phyloP scores from a whole-genome alignment of 306 rosid species.

The Sphenostylis stenocarpa region DNA sequence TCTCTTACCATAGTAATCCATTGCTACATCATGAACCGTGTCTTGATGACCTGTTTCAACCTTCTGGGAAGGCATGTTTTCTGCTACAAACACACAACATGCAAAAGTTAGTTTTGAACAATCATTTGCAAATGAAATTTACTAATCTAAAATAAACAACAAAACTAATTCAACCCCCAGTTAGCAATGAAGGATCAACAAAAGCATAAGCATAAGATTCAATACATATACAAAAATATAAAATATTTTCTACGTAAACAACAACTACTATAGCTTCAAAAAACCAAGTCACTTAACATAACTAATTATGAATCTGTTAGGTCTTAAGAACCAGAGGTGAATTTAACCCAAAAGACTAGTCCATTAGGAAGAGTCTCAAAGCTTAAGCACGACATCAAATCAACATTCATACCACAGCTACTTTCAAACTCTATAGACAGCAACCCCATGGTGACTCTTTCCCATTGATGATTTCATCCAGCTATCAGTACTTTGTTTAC shows the following conservation, averaged over 20 bases:
- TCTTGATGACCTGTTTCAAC: constrained; percentile 89
- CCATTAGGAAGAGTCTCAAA: too few relatives aligned
- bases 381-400: too few relatives aligned
- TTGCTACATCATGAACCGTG: constrained; percentile 69
- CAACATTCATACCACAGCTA: too few relatives aligned
- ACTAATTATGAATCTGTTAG: neutral
- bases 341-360: too few relatives aligned
- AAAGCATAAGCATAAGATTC: constrained; percentile 18
- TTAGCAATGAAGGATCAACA: neutral
- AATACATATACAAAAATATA: neutral
- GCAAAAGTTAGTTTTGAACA: constrained; percentile 12
- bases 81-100: constrained; percentile 22
- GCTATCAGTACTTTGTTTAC: too few relatives aligned
- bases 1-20: constrained; percentile 89
- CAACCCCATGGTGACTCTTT: too few relatives aligned
- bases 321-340: too few relatives aligned
- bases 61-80: constrained; percentile 71
- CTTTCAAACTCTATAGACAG: too few relatives aligned
- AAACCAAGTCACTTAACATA: neutral
- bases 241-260: neutral
- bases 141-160: neutral
- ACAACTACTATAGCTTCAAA: neutral
- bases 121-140: constrained; percentile 1
- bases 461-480: too few relatives aligned
- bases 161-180: neutral